Percentiles rank a stretch among this genome's conserved stretches.
Evolutionary conservation across 1,139 yeast species (phyloP).

Genomic region (Sugiyamaella paludigena): DNA sequence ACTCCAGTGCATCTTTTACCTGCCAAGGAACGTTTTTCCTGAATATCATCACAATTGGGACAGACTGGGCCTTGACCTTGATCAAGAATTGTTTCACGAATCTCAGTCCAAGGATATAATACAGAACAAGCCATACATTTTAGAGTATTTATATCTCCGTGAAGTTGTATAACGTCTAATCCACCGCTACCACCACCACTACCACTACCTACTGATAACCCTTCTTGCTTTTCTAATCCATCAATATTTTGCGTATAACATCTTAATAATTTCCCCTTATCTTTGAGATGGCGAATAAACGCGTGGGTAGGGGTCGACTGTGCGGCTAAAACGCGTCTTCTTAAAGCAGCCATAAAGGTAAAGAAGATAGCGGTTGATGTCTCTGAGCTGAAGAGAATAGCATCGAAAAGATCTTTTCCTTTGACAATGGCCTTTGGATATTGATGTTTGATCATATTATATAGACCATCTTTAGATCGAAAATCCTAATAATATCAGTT

Average conservation of each 20-base stretch:
- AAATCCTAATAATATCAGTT: slow-evolving; percentile 55
- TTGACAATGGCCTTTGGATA: slow-evolving; percentile 59
- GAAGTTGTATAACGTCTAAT: slow-evolving; percentile 80
- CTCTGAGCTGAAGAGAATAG: slow-evolving; percentile 70
- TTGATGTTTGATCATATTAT: slow-evolving; percentile 65
- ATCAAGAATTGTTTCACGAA: slow-evolving; percentile 45
- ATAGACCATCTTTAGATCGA: slow-evolving; percentile 79
- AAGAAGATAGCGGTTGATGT: slow-evolving; percentile 67
- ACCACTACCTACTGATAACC: slow-evolving; percentile 32
- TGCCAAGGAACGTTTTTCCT: slow-evolving; percentile 50
- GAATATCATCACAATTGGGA: slow-evolving; percentile 53
- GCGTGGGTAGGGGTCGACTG: slow-evolving; percentile 80
- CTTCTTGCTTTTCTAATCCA: slow-evolving; percentile 55
- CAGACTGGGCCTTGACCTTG: slow-evolving; percentile 66
- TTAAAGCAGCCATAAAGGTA: slow-evolving; percentile 73
- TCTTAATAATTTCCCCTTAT: slow-evolving; percentile 65
- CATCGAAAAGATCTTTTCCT: slow-evolving; percentile 90
- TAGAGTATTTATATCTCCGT: slow-evolving; percentile 79
- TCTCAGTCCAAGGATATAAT: slow-evolving; percentile 59
- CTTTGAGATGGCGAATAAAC: slow-evolving; percentile 65
- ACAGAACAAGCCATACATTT: slow-evolving; percentile 69
- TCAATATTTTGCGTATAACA: slow-evolving; percentile 82
- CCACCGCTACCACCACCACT: slow-evolving; percentile 23
- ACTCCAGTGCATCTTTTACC: slow-evolving; percentile 65
- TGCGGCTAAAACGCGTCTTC: slow-evolving; percentile 61